Base-by-base conservation (phyloP, 2,329 filamentous ascomycete species). In the Penicillium sp. region DNA sequence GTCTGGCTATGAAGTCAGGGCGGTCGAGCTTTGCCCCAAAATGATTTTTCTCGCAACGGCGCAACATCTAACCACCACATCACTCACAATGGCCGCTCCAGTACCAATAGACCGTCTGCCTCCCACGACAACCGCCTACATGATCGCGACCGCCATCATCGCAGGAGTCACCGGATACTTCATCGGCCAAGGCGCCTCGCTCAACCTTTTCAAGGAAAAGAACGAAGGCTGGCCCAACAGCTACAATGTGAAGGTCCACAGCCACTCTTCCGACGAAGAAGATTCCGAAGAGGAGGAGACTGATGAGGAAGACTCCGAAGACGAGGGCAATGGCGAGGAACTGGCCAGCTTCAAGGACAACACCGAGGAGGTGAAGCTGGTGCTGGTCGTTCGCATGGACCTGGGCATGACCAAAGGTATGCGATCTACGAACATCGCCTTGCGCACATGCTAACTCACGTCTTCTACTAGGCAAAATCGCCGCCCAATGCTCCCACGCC, bases 391-490 rank as follows among this genome's bases (percentile, higher is more conserved):
- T 51, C 80, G 94, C 69, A 96, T 91, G 16, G 94, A 99, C 77
- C 75, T 99, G 66, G 93, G 93, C 66, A 99, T 99, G 94, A 94
- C 89, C 9, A 97, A 96, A 78, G 93, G 93, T 94, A 79, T 40
- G 79, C 72, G 44, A 49, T 55, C 42, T 54, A 48, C 38, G 38
- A 29, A 36, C 18, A 21, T 53, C 21, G 43, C 11, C 22, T 14
- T 41, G 6, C 22, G 29, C 50, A 48, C 11, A 39, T 42, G 46
- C 51, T 53, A 27, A 53, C 29, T 22, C 21, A 6, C 29, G 22
- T 3, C 41, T 45, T 58, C 38, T 43, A 32, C 7, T 60, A 96
- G 93, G 93, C 67, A 99, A 99, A 81, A 97, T 97, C 67, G 94
- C 91, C 53, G 94, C 94, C 7, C 94, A 97, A 76, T 93, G 89